phyloP scores from a whole-genome alignment of 31 red algal genomes.

The Endocladia muricata region DNA sequence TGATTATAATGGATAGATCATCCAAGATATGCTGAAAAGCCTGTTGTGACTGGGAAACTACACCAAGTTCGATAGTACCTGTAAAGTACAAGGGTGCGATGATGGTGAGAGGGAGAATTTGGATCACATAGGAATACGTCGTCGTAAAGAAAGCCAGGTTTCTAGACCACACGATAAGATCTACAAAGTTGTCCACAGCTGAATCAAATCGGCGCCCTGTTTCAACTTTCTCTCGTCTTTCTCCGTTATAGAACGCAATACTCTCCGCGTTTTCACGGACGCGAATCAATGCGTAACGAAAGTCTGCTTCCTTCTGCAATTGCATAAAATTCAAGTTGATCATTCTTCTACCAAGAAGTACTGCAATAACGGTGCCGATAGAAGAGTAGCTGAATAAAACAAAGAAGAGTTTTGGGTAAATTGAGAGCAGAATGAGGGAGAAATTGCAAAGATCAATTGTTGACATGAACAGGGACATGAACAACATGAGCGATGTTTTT shows the following conservation, averaged over 20 bases:
- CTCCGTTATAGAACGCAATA: constrained; percentile 92
- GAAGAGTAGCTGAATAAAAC: constrained; percentile 73
- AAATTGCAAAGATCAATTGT: constrained; percentile 85
- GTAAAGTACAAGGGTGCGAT: constrained; percentile 91
- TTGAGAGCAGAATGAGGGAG: constrained; percentile 81
- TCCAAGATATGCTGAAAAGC: constrained; percentile 94
- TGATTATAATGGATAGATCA: constrained; percentile 81
- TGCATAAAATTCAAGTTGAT: constrained; percentile 83
- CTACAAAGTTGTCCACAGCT: constrained; percentile 63
- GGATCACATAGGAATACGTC: constrained; percentile 76
- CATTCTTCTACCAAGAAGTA: constrained; percentile 61
- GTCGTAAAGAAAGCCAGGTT: constrained; percentile 91
- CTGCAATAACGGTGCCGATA: constrained; percentile 72
- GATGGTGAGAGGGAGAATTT: constrained; percentile 84
- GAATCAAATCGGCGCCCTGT: constrained; percentile 37
- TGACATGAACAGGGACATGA: constrained; percentile 82
- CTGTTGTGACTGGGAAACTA: constrained; percentile 78
- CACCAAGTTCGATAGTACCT: constrained; percentile 90
- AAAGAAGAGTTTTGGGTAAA: constrained; percentile 86
- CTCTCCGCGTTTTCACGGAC: constrained; percentile 94
- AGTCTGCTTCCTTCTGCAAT: constrained; percentile 89
- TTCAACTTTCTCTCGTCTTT: constrained; percentile 57
- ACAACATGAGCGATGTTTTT: constrained; percentile 65
- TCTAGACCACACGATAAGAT: constrained; percentile 67
- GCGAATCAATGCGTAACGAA: constrained; percentile 88